Evolutionary conservation across 768 basidiomycete genomes (phyloP), one percentile per base, ranked within the genome.

Genomic region (Phanerodontia chrysosporium): DNA sequence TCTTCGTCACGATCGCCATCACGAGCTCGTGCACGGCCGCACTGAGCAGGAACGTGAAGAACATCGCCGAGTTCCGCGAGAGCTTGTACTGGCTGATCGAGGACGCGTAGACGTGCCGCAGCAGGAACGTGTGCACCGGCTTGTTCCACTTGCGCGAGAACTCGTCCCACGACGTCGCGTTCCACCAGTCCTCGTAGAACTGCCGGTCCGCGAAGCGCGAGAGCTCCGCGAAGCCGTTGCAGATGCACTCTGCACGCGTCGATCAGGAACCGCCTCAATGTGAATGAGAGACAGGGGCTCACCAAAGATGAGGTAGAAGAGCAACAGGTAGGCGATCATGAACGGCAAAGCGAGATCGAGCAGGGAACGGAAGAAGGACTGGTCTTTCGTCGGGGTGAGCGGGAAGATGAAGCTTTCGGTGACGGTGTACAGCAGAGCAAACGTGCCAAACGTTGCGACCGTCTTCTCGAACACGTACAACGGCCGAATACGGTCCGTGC

Each of bases 121-220:
- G 81, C 39, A 99, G 83, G 81, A 92, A 92, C n/a, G 81, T 80
- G 64, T 98, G 88, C 30, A 98, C 96, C 12, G 96, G 96, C 64
- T 92, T 94, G 75, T 98, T 98, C 96, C 97, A 98, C 75, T 96
- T 95, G 45, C 97, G 86, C 3, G 95, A 91, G 71, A 96, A 98
- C 72, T 98, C 93, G 65, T 98, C 96, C 91, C 90, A 95, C 1
- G 93, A 92, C 0, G 89, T 93, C 6, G 93, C 93, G 73, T 98
- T 98, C 96, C 96, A 98, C 92, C 95, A 98, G 71, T 97, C 96
- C 73, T 95, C 92, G 69, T 98, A 99, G 72, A 98, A 99, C 64
- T 93, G 89, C 48, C 96, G 81, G 70, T 99, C 96, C n/a, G 93
- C 92, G 68, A 99, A 99, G 70, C 83, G 89, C 6, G 92, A 92